Evolutionary conservation across 306 rosid genomes (phyloP), one percentile per base, ranked within the genome.

Genomic region (Vigna mungo): DNA sequence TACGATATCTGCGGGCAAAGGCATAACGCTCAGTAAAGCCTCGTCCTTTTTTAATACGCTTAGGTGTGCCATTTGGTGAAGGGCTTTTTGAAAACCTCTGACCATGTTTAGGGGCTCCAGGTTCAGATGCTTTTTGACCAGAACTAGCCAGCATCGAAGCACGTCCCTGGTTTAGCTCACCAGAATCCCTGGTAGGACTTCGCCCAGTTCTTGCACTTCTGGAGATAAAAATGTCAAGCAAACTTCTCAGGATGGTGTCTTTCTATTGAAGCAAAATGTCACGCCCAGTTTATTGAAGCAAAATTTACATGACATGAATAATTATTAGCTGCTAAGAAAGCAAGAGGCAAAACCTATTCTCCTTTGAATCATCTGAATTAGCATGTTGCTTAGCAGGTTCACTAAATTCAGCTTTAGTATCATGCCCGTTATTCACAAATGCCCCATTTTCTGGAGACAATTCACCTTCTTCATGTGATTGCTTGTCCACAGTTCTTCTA

Each of bases 11-110:
- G 64, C 98, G 97, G 54, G 92, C 98, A 86, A 85, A 96, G 15
- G 97, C 86, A 80, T 83, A 96, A 65, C 89, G 97, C 36, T 93
- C 96, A 58, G 97, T 96, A 80, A 96, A 96, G 78, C 99, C 99
- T 32, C 99, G 98, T 13, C 99, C 99, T 89, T 93, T 96, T 71
- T 96, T 91, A 56, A 93, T 67, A 21, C 98, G 98, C 88, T 90
- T 92, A 68, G 93, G 87, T 75, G 76, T 44, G 70, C 93, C 97
- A 88, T 88, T 81, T 77, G 97, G 97, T 41, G 97, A 88, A 67
- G 88, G 91, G 83, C 94, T 92, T 86, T 91, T 92, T 37, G 93
- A 84, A 71, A 85, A 54, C 49, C 79, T 78, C 80, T 48, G 89
- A 17, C 76, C 81, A 64, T 55, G 90, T 82, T 82, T 84, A 34